Conservation (phyloP, 495 filamentous ascomycete species). For the Chaetomidium leptoderma region DNA sequence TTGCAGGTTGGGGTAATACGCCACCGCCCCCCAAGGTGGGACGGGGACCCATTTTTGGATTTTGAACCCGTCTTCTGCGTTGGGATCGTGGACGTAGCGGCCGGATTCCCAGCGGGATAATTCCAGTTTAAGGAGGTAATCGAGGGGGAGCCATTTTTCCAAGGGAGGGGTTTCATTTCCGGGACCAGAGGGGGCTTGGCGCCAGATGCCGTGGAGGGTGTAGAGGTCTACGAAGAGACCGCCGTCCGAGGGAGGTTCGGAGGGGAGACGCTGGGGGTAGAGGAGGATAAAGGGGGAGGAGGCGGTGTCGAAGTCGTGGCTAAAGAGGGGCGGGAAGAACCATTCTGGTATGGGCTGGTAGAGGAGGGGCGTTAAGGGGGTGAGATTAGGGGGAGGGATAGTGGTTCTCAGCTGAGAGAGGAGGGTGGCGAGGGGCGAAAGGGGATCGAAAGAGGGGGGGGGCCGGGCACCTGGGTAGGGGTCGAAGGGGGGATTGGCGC, state of each 20-base stretch:
- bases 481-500: conserved; percentile 2
- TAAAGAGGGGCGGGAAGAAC: conserved; percentile 3
- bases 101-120: conserved; percentile 3
- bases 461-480: not conserved
- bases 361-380: conserved; percentile 1
- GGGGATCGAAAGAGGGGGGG: not conserved
- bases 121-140: too few species aligned
- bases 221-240: conserved; percentile 2
- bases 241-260: not conserved
- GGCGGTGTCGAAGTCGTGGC: not conserved
- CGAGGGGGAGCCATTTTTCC: too few species aligned
- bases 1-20: not conserved
- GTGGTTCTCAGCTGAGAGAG: not conserved
- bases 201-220: not conserved
- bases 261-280: not conserved
- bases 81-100: not conserved
- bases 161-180: not conserved
- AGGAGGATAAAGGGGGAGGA: not conserved
- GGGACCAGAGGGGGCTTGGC: not conserved
- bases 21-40: not conserved
- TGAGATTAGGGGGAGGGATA: not conserved
- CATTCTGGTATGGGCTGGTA: conserved; percentile 5
- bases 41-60: conserved; percentile 5
- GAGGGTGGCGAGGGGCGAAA: conserved; percentile 2
- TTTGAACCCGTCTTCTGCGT: not conserved